Evolutionary conservation across 2,329 filamentous ascomycete genomes (phyloP).

Genomic region (Diaporthe ampelina): DNA sequence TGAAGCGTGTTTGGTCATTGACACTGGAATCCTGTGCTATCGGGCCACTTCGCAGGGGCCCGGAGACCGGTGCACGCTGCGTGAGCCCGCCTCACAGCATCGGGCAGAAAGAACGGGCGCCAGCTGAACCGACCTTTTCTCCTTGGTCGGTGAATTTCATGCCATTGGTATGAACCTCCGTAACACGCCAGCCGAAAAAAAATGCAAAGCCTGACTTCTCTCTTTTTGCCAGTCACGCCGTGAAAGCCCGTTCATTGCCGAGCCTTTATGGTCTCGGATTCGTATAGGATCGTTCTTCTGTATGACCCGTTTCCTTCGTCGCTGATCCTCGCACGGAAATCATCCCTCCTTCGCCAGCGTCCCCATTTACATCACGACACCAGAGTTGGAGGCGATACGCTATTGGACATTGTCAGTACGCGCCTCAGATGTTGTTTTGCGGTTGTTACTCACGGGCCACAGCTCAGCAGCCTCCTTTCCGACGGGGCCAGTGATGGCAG

Average conservation of each 20-base stretch:
- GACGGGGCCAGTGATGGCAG: slow-evolving; percentile 96
- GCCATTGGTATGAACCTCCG: slow-evolving; percentile 52
- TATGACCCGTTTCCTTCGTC: slow-evolving; percentile 45
- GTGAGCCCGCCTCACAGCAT: slow-evolving; percentile 1
- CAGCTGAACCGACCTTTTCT: slow-evolving; percentile 33
- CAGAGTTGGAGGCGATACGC: slow-evolving; percentile 99
- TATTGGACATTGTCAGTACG: neutral
- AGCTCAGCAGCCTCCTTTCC: slow-evolving; percentile 99
- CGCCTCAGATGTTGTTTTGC: slow-evolving; percentile 55
- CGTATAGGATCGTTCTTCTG: slow-evolving; percentile 37
- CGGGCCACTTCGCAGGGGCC: slow-evolving; percentile 12
- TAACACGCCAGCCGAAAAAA: slow-evolving; percentile 50
- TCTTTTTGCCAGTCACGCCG: slow-evolving; percentile 41
- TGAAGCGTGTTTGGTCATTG: slow-evolving; percentile 33
- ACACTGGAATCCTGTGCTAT: slow-evolving; percentile 29
- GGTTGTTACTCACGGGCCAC: slow-evolving; percentile 79
- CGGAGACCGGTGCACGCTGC: neutral
- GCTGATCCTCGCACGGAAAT: slow-evolving; percentile 41
- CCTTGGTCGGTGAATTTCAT: slow-evolving; percentile 47
- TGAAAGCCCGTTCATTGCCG: slow-evolving; percentile 50
- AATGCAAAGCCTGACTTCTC: slow-evolving; percentile 46
- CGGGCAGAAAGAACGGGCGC: slow-evolving; percentile 20
- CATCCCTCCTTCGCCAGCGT: slow-evolving; percentile 37
- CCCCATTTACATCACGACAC: slow-evolving; percentile 96
- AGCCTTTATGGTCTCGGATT: slow-evolving; percentile 44